phyloP scores from a whole-genome alignment of 75 land plant genomes.

The Pinus tabuliformis region DNA sequence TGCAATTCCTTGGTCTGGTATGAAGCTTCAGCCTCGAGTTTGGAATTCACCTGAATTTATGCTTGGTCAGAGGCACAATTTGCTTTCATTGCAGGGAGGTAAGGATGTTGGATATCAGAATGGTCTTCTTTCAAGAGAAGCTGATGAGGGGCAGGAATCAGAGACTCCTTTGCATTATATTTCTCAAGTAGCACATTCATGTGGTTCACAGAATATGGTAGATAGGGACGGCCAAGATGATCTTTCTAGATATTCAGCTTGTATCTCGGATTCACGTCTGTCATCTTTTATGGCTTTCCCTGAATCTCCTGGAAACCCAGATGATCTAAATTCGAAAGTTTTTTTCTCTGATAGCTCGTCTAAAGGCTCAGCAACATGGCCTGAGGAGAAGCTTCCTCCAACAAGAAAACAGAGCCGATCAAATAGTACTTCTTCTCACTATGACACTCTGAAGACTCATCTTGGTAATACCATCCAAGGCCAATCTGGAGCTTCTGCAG shows the following conservation, averaged over 20 bases:
- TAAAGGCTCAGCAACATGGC: constrained; percentile 79
- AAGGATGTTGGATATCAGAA: background rate
- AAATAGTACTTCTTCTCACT: background rate
- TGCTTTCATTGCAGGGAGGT: background rate
- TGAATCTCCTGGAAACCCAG: constrained; percentile 1
- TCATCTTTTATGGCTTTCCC: background rate
- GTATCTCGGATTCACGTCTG: constrained; percentile 7
- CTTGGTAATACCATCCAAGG: constrained; percentile 3
- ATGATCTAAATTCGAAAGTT: constrained; percentile 34
- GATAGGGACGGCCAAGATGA: background rate
- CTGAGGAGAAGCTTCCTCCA: constrained; percentile 79
- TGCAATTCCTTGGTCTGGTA: constrained; percentile 89
- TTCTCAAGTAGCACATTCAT: background rate
- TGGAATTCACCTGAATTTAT: background rate
- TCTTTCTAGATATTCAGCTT: constrained; percentile 5
- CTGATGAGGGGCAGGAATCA: background rate
- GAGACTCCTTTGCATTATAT: background rate
- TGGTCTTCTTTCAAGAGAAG: background rate
- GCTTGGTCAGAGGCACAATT: background rate
- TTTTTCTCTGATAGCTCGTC: constrained; percentile 52
- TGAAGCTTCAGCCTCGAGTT: constrained; percentile 1
- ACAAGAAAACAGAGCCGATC: constrained; percentile 3
- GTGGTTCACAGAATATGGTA: constrained; percentile 2
- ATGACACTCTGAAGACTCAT: constrained; percentile 1
- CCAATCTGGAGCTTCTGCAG: constrained; percentile 4